Conservation (phyloP, 1,284 basidiomycete genomes). For the Thecaphora frezii region DNA sequence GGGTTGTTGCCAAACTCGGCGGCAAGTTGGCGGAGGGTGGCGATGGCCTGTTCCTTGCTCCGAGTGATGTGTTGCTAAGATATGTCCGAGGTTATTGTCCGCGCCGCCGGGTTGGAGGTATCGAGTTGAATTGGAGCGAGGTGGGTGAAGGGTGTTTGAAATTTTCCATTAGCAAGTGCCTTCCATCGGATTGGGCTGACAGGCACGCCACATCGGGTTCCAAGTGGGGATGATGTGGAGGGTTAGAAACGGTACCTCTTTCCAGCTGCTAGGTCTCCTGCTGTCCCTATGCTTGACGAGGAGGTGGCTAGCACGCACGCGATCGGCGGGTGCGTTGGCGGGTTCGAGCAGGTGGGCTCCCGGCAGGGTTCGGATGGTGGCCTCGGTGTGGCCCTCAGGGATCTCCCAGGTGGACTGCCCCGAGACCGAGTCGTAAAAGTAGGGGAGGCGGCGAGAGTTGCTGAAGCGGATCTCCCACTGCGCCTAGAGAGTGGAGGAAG, state of each 20-base stretch:
- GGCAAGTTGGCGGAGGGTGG: slow-evolving; percentile 65
- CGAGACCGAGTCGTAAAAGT: slow-evolving; percentile 81
- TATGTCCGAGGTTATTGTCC: too few species aligned
- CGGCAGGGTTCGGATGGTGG: slow-evolving; percentile 45
- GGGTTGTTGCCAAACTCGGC: slow-evolving; percentile 39
- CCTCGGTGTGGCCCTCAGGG: slow-evolving; percentile 68
- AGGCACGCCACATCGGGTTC: too few species aligned
- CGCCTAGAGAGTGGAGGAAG: too few species aligned
- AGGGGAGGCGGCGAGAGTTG: slow-evolving; percentile 75
- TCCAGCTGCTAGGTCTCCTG: slow-evolving; percentile 70
- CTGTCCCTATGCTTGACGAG: slow-evolving; percentile 88
- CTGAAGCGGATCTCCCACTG: slow-evolving; percentile 65
- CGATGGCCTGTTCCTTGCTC: slow-evolving; percentile 83
- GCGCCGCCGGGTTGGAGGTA: too few species aligned
- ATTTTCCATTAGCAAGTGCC: too few species aligned
- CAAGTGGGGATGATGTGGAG: too few species aligned
- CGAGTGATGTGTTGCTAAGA: slow-evolving; percentile 71
- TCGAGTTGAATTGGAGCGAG: too few species aligned
- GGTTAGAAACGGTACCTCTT: slow-evolving; percentile 41
- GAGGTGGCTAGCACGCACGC: slow-evolving; percentile 89
- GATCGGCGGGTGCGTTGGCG: slow-evolving; percentile 26
- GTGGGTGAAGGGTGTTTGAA: too few species aligned
- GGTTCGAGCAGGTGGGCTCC: slow-evolving; percentile 49
- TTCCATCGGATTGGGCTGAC: too few species aligned
- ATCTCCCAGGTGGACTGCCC: slow-evolving; percentile 80